A percentile compares a stretch with the other conserved stretches of the same genome.
These are phyloP conservation scores for Termitomyces sp. DNA, from an alignment of 1,284 basidiomycete genomes.

Conservation along the genomic window DNA sequence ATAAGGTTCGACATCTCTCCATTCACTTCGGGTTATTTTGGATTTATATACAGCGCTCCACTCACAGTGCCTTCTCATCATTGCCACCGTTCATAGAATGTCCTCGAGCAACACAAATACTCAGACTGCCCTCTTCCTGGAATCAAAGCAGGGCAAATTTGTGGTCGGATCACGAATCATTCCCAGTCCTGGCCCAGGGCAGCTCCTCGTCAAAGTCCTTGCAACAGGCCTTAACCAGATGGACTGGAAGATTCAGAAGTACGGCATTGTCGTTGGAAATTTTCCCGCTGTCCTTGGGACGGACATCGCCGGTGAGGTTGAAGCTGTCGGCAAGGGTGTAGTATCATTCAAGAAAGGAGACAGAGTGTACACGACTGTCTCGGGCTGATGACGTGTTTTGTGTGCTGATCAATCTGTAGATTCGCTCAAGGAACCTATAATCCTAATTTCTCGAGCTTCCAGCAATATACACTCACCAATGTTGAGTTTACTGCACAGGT, in stretches of 20 bases:
- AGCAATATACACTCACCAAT: conserved; percentile 43
- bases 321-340: conserved; percentile 49
- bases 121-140: conserved; percentile 23
- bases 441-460: conserved; percentile 39
- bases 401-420: conserved; percentile 22
- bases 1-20: no score
- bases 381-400: neutral
- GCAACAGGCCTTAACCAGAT: conserved; percentile 42
- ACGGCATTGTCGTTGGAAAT: conserved; percentile 20
- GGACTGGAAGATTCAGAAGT: conserved; percentile 40
- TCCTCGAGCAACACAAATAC: neutral
- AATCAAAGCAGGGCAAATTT: conserved; percentile 7
- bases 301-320: conserved; percentile 58
- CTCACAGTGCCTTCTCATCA: neutral
- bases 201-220: conserved; percentile 42
- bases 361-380: conserved; percentile 43
- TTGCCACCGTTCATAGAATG: conserved; percentile 6
- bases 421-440: conserved; percentile 36
- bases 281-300: conserved; percentile 32
- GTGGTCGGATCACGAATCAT: conserved; percentile 16
- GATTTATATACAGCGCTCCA: no score
- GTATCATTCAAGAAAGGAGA: conserved; percentile 49
- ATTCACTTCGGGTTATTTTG: no score
- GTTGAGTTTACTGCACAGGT: conserved; percentile 42
- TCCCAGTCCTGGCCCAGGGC: conserved; percentile 33